Percentiles rank a stretch among this genome's conserved stretches.
These are phyloP conservation scores for Spergularia marina DNA, from an alignment of 148 eudicot species.

Conservation along the genomic window DNA sequence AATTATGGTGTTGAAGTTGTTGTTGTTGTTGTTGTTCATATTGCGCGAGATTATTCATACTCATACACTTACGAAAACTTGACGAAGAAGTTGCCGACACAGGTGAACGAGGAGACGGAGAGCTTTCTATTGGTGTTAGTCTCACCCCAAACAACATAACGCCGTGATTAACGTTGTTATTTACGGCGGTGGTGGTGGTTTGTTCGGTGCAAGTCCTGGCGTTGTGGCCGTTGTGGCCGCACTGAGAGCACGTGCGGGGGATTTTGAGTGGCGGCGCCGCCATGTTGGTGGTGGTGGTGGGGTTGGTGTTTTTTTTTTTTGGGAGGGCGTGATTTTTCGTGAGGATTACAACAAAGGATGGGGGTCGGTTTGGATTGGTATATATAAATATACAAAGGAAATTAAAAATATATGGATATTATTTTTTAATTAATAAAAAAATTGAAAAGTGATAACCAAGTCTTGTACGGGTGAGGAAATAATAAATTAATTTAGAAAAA, in stretches of 20 bases:
- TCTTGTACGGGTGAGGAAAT: conserved; percentile 14
- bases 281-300: conserved; percentile 1
- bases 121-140: conserved; percentile 24
- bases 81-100: background rate
- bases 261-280: conserved; percentile 27
- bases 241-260: conserved; percentile 37
- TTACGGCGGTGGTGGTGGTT: background rate
- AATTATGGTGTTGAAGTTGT: conserved; percentile 10
- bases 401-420: background rate
- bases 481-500: background rate
- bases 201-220: conserved; percentile 39
- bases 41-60: conserved; percentile 72
- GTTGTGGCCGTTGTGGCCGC: conserved; percentile 48
- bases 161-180: conserved; percentile 16
- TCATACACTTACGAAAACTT: conserved; percentile 52
- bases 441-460: background rate
- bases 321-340: background rate
- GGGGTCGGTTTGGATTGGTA: conserved; percentile 15
- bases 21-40: conserved; percentile 44
- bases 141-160: conserved; percentile 65
- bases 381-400: conserved; percentile 13
- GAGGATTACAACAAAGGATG: background rate
- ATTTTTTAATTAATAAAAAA: no score
- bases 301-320: background rate
- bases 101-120: conserved; percentile 18